phyloP scores from a whole-genome alignment of 2,329 filamentous ascomycete genomes.

The Chaetothyriales sp. region DNA sequence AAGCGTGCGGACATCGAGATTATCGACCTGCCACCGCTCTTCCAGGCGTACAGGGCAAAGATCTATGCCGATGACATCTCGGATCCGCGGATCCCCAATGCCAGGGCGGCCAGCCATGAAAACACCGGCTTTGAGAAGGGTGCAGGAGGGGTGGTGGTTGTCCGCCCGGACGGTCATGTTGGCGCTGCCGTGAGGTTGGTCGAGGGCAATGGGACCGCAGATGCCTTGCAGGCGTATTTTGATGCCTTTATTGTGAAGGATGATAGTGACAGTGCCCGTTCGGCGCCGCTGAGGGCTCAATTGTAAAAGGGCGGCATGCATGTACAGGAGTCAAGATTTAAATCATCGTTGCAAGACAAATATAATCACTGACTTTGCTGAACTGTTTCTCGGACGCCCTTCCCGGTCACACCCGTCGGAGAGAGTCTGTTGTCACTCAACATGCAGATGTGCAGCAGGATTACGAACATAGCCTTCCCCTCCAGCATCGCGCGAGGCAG shows the following conservation, averaged over 20 bases:
- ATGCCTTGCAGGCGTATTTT: conserved; percentile 75
- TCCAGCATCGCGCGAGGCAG: not conserved
- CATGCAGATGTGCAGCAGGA: not conserved
- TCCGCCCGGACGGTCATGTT: conserved; percentile 76
- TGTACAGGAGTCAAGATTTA: not conserved
- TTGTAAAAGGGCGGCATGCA: not conserved
- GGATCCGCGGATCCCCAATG: conserved; percentile 54
- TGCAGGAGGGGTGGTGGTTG: conserved; percentile 61
- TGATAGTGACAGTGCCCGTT: not conserved
- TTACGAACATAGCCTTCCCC: not conserved
- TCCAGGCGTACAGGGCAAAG: conserved; percentile 64
- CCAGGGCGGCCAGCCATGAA: conserved; percentile 60
- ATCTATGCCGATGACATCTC: conserved; percentile 75
- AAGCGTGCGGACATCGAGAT: conserved; percentile 58
- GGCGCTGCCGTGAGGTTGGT: conserved; percentile 58
- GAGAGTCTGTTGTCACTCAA: not conserved
- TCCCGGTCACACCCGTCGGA: not conserved
- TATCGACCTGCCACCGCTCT: conserved; percentile 50
- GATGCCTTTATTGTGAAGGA: conserved; percentile 53
- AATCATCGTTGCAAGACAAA: not conserved
- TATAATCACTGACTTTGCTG: not conserved
- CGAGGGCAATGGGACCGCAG: conserved; percentile 63
- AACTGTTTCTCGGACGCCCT: not conserved
- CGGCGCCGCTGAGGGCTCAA: not conserved
- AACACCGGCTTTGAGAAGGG: conserved; percentile 56